These are phyloP conservation scores for Kuraishia floccosa DNA, from an alignment of 805 yeast genomes.

Conservation along the genomic window DNA sequence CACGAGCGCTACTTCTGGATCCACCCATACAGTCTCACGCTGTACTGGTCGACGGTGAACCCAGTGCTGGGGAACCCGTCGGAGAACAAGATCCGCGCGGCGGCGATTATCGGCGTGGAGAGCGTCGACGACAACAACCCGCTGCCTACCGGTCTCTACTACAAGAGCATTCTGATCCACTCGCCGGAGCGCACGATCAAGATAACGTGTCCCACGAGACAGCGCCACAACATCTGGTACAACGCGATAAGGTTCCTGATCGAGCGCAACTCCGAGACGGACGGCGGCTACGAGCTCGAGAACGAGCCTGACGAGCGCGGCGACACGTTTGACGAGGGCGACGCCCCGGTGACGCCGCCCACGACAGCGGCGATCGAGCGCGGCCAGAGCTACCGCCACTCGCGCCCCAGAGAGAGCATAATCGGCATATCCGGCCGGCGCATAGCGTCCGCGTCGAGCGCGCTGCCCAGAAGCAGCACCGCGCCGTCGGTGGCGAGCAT, in stretches of 20 bases:
- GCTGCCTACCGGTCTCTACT: slow-evolving; percentile 78
- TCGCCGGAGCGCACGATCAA: slow-evolving; percentile 53
- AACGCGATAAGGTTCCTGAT: slow-evolving; percentile 71
- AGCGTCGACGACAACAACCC: slow-evolving; percentile 80
- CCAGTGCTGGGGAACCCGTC: slow-evolving; percentile 67
- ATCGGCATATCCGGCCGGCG: slow-evolving; percentile 1
- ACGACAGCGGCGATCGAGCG: too few species aligned
- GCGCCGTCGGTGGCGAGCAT: too few species aligned
- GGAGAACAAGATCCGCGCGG: slow-evolving; percentile 58
- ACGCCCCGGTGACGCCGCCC: too few species aligned
- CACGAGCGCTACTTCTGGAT: slow-evolving; percentile 95
- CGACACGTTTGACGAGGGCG: too few species aligned
- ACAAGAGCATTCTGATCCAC: slow-evolving; percentile 70
- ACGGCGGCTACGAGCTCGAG: slow-evolving; percentile 2
- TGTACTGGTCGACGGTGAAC: slow-evolving; percentile 80
- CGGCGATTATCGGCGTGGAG: slow-evolving; percentile 70
- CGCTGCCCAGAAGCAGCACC: slow-evolving; percentile 1
- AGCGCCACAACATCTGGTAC: slow-evolving; percentile 86
- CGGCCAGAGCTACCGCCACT: slow-evolving; percentile 14
- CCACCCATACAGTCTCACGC: slow-evolving; percentile 84
- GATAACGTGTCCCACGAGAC: slow-evolving; percentile 79
- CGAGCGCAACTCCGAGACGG: slow-evolving; percentile 11
- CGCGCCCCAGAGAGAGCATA: slow-evolving; percentile 9
- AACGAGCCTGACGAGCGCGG: slow-evolving; percentile 2
- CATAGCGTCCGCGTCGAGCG: slow-evolving; percentile 1